Percentiles rank a stretch among this genome's conserved stretches.
Evolutionary conservation across 2,329 filamentous ascomycete genomes (phyloP).

Genomic region (Arthroderma sp.): DNA sequence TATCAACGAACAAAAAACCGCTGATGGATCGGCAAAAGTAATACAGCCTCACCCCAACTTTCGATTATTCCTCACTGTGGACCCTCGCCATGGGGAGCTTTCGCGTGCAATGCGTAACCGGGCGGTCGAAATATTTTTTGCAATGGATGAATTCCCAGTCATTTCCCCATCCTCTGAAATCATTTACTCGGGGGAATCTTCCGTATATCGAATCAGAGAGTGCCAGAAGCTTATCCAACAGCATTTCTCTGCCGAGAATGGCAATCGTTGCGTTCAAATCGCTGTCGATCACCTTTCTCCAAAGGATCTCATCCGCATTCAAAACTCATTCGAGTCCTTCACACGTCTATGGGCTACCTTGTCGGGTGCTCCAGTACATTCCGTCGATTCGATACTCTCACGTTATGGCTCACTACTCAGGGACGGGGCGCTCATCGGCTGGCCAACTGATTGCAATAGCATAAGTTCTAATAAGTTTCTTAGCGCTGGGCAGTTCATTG

Average conservation of each 20-base stretch:
- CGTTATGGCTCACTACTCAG: conserved; percentile 21
- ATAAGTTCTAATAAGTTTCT: conserved; percentile 2
- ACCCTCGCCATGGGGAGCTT: conserved; percentile 80
- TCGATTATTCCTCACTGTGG: conserved; percentile 84
- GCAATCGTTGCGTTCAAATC: conserved; percentile 16
- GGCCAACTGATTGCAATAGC: not conserved
- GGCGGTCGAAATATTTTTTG: conserved; percentile 75
- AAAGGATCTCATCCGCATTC: conserved; percentile 21
- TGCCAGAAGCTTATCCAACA: conserved; percentile 17
- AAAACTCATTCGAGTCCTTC: conserved; percentile 17
- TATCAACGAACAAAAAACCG: conserved; percentile 83
- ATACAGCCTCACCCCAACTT: conserved; percentile 76
- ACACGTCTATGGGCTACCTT: conserved; percentile 8
- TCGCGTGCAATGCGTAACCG: conserved; percentile 95
- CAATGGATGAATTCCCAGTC: conserved; percentile 22
- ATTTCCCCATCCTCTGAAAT: conserved; percentile 12
- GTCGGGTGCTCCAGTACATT: not conserved
- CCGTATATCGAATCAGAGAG: conserved; percentile 26
- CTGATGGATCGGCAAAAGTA: conserved; percentile 65
- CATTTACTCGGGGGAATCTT: conserved; percentile 26
- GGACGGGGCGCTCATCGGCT: conserved; percentile 11
- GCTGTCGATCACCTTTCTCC: conserved; percentile 26
- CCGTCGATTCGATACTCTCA: conserved; percentile 14
- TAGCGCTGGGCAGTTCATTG: conserved; percentile 1
- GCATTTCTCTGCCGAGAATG: conserved; percentile 6